These are phyloP conservation scores for Aspergillus tanneri DNA, from an alignment of 2,329 filamentous ascomycete genomes.

Conservation along the genomic window DNA sequence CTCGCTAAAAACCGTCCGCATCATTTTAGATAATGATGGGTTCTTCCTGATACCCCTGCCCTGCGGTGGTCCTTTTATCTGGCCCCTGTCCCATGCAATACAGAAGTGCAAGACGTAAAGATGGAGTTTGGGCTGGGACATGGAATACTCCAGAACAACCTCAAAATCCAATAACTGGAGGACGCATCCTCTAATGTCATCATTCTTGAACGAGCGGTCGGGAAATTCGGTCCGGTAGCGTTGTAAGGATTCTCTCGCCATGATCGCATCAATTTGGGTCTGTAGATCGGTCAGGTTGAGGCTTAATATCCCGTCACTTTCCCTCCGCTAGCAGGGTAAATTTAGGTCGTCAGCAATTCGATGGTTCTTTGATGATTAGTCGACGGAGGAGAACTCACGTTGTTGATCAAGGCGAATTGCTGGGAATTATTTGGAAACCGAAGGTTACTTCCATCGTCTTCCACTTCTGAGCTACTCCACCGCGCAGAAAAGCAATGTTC, in stretches of 20 bases:
- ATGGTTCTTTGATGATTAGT: background rate
- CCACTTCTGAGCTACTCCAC: slow-evolving; percentile 17
- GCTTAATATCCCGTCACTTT: slow-evolving; percentile 16
- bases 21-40: slow-evolving; percentile 15
- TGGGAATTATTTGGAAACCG: slow-evolving; percentile 24
- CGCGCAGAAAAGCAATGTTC: slow-evolving; percentile 22
- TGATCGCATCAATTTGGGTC: slow-evolving; percentile 34
- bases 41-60: slow-evolving; percentile 24
- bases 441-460: slow-evolving; percentile 38
- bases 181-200: slow-evolving; percentile 26
- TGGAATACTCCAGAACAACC: slow-evolving; percentile 34
- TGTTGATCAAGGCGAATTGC: slow-evolving; percentile 28
- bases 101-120: slow-evolving; percentile 27
- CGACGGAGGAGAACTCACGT: slow-evolving; percentile 29
- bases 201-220: slow-evolving; percentile 16
- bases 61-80: slow-evolving; percentile 11
- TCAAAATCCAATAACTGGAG: slow-evolving; percentile 37
- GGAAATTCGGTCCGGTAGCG: slow-evolving; percentile 20
- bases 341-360: background rate
- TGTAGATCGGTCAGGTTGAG: slow-evolving; percentile 36
- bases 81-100: slow-evolving; percentile 23
- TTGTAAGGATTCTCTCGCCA: slow-evolving; percentile 28
- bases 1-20: slow-evolving; percentile 15
- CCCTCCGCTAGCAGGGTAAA: slow-evolving; percentile 26
- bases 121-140: slow-evolving; percentile 22